phyloP scores from a whole-genome alignment of 352 stramenopile genomes.

The Pythium monospermum region DNA sequence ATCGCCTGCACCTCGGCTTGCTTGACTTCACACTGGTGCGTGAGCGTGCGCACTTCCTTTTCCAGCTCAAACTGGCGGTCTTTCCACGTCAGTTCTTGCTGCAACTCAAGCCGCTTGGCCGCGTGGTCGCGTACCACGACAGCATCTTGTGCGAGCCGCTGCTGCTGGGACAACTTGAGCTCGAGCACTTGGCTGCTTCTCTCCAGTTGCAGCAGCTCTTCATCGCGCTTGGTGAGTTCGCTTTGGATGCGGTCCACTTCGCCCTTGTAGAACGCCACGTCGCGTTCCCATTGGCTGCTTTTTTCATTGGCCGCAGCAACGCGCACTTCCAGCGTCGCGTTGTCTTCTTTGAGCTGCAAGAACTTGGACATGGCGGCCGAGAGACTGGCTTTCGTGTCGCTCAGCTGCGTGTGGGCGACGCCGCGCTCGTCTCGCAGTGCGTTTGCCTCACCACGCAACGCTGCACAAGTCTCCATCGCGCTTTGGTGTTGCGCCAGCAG shows the following conservation, averaged over 20 bases:
- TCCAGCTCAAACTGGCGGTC: conserved; percentile 24
- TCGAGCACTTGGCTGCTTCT: conserved; percentile 16
- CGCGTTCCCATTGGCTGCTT: conserved; percentile 28
- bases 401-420: conserved; percentile 34
- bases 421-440: conserved; percentile 44
- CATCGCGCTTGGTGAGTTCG: conserved; percentile 28
- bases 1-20: conserved; percentile 19
- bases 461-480: conserved; percentile 31
- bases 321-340: conserved; percentile 47
- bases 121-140: conserved; percentile 20
- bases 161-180: conserved; percentile 20
- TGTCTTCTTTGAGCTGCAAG: conserved; percentile 55
- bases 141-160: conserved; percentile 17
- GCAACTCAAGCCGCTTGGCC: conserved; percentile 18
- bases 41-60: conserved; percentile 17
- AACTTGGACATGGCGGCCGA: conserved; percentile 41
- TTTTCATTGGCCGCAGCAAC: conserved; percentile 27
- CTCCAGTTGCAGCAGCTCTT: conserved; percentile 25
- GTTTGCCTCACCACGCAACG: conserved; percentile 45
- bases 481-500: conserved; percentile 23
- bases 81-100: conserved; percentile 28
- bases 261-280: conserved; percentile 32
- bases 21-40: conserved; percentile 14
- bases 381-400: conserved; percentile 29
- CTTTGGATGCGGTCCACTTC: conserved; percentile 37